Evolutionary conservation across 495 filamentous ascomycete genomes (phyloP).

Genomic region (Elaphomyces granulatus): DNA sequence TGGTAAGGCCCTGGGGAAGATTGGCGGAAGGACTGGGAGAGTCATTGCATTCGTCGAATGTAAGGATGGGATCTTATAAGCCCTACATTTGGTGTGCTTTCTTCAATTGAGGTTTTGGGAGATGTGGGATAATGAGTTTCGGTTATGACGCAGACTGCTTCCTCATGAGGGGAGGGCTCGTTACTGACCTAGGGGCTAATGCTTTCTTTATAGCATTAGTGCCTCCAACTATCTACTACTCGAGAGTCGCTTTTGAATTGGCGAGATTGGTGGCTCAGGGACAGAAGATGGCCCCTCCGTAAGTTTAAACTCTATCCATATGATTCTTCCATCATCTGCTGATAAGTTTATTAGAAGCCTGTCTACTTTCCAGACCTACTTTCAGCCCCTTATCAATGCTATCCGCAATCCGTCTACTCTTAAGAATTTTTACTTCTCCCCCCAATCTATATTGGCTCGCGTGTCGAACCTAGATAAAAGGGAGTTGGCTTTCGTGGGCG

Average conservation of each 20-base stretch:
- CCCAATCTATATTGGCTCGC: constrained; percentile 41
- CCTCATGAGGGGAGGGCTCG: too few species aligned
- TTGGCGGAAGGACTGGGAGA: constrained; percentile 75
- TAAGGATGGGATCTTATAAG: constrained; percentile 35
- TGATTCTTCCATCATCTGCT: too few species aligned
- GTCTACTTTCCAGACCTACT: constrained; percentile 75
- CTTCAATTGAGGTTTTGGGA: constrained; percentile 1
- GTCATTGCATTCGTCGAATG: constrained; percentile 72
- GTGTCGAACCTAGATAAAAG: constrained; percentile 53
- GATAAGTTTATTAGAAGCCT: constrained; percentile 40
- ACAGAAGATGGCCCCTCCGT: constrained; percentile 91
- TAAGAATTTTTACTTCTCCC: constrained; percentile 28
- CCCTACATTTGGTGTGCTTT: neutral
- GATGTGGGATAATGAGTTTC: too few species aligned
- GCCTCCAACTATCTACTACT: constrained; percentile 81
- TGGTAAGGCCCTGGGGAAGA: constrained; percentile 49
- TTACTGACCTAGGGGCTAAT: too few species aligned
- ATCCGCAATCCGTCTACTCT: constrained; percentile 49
- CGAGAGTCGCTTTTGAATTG: constrained; percentile 74
- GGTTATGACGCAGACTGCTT: too few species aligned
- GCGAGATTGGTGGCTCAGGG: constrained; percentile 73
- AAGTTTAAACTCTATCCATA: constrained; percentile 28
- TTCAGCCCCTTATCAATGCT: constrained; percentile 54
- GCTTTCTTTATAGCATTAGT: constrained; percentile 61
- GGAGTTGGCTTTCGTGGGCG: constrained; percentile 54